A percentile compares a stretch with the other conserved stretches of the same genome.
These are phyloP conservation scores for Tolypocladium nubicola DNA, from an alignment of 2,329 filamentous ascomycete species.

Conservation along the genomic window DNA sequence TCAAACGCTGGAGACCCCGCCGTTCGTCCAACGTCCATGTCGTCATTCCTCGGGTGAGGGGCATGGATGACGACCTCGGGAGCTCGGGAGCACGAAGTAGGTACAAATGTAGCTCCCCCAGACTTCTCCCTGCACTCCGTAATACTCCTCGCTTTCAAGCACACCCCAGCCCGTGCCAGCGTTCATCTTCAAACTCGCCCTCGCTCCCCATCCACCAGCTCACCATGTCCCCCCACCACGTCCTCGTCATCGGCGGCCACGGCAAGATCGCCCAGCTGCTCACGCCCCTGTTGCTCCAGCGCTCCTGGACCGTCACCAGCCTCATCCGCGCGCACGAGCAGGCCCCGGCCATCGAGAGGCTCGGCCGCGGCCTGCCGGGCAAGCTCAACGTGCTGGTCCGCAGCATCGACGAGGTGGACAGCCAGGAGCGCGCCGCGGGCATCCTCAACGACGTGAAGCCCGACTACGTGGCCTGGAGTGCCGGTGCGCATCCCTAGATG, in stretches of 20 bases:
- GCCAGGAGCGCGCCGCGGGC: slow-evolving; percentile 46
- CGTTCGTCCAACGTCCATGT: background rate
- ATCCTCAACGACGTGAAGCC: slow-evolving; percentile 51
- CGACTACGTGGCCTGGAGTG: slow-evolving; percentile 60
- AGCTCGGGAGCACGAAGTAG: background rate
- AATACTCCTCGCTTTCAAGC: background rate
- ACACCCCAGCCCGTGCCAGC: background rate
- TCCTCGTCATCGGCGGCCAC: slow-evolving; percentile 72
- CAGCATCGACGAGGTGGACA: slow-evolving; percentile 62
- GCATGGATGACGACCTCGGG: background rate
- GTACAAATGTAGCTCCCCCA: background rate
- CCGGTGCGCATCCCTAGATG: slow-evolving; percentile 33
- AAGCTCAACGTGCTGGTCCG: slow-evolving; percentile 59
- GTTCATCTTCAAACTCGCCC: background rate
- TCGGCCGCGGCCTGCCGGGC: slow-evolving; percentile 47
- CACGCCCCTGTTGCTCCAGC: slow-evolving; percentile 64
- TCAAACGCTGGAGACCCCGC: background rate
- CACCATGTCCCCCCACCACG: slow-evolving; percentile 31
- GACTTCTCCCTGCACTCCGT: too few species aligned
- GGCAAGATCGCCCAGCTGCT: slow-evolving; percentile 68
- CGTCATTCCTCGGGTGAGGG: background rate
- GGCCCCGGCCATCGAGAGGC: slow-evolving; percentile 48
- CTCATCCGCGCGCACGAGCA: slow-evolving; percentile 67
- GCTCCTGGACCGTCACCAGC: slow-evolving; percentile 68
- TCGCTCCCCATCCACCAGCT: too few species aligned